Evolutionary conservation across 371 early-diverging fungal genomes (phyloP).

Genomic region (Syncephalis plumigaleata): DNA sequence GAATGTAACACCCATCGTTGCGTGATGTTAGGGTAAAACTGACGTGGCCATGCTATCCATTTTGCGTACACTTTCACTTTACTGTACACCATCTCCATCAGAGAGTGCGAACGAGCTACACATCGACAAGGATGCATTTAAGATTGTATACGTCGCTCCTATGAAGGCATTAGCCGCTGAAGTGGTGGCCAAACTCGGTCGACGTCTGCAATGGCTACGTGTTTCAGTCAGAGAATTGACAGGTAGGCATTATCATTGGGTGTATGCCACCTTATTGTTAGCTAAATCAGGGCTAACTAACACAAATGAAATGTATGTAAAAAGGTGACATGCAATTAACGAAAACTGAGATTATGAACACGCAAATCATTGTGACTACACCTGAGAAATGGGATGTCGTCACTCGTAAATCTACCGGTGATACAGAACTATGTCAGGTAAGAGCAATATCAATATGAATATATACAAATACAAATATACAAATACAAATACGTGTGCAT

Average conservation of each 20-base stretch:
- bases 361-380: constrained; percentile 97
- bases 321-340: constrained; percentile 90
- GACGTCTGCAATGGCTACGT: constrained; percentile 68
- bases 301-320: too few relatives aligned
- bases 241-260: constrained; percentile 18
- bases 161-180: constrained; percentile 99
- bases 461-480: too few relatives aligned
- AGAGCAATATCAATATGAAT: too few relatives aligned
- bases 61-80: constrained; percentile 51
- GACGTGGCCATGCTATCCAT: constrained; percentile 95
- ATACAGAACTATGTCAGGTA: constrained; percentile 60
- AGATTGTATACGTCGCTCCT: constrained; percentile 98
- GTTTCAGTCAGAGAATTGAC: constrained; percentile 84
- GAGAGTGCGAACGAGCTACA: constrained; percentile 17
- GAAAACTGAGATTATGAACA: constrained; percentile 70
- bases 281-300: too few relatives aligned
- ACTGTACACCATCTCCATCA: constrained; percentile 30
- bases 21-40: constrained; percentile 91
- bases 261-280: too few relatives aligned
- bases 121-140: constrained; percentile 65
- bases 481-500: too few relatives aligned
- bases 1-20: constrained; percentile 3
- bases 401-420: constrained; percentile 88
- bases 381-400: constrained; percentile 99
- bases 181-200: constrained; percentile 81